phyloP scores from a whole-genome alignment of 352 stramenopile genomes.

The Phytophthora lateralis region DNA sequence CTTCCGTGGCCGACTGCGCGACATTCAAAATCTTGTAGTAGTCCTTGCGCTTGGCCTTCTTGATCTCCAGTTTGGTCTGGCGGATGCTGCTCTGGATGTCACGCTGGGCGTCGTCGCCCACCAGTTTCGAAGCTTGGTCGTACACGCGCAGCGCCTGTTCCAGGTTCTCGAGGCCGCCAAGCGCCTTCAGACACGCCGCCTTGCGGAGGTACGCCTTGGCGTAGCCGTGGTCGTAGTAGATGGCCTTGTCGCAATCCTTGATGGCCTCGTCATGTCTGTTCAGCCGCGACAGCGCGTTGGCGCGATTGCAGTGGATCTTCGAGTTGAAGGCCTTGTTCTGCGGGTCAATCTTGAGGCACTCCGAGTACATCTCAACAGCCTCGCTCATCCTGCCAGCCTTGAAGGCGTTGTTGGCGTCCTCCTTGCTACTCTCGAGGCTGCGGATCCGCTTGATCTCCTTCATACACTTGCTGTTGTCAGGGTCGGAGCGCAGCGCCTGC shows the following conservation, averaged over 20 bases:
- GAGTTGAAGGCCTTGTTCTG: slow-evolving; percentile 93
- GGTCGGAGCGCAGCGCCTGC: slow-evolving; percentile 88
- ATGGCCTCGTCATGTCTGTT: slow-evolving; percentile 87
- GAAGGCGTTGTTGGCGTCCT: slow-evolving; percentile 91
- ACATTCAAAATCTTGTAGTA: slow-evolving; percentile 95
- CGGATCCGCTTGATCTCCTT: slow-evolving; percentile 91
- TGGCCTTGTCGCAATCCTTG: slow-evolving; percentile 89
- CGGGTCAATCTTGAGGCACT: slow-evolving; percentile 88
- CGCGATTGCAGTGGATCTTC: slow-evolving; percentile 94
- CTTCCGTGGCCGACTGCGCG: slow-evolving; percentile 74
- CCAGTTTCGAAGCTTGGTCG: slow-evolving; percentile 88
- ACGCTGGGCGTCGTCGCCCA: slow-evolving; percentile 77
- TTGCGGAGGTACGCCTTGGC: slow-evolving; percentile 90
- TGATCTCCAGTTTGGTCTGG: slow-evolving; percentile 91
- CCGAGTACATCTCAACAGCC: slow-evolving; percentile 89
- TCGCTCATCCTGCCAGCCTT: slow-evolving; percentile 80
- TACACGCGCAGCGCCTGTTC: slow-evolving; percentile 92
- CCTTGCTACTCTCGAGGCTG: slow-evolving; percentile 85
- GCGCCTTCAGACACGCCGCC: slow-evolving; percentile 72
- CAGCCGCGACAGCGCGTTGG: slow-evolving; percentile 85
- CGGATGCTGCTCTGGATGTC: slow-evolving; percentile 87
- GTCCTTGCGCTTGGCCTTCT: slow-evolving; percentile 96
- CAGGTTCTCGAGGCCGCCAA: slow-evolving; percentile 88
- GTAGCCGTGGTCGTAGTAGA: slow-evolving; percentile 93
- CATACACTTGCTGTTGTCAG: slow-evolving; percentile 89